Evolutionary conservation across 2,329 filamentous ascomycete genomes (phyloP).

Genomic region (Phoma sp.): DNA sequence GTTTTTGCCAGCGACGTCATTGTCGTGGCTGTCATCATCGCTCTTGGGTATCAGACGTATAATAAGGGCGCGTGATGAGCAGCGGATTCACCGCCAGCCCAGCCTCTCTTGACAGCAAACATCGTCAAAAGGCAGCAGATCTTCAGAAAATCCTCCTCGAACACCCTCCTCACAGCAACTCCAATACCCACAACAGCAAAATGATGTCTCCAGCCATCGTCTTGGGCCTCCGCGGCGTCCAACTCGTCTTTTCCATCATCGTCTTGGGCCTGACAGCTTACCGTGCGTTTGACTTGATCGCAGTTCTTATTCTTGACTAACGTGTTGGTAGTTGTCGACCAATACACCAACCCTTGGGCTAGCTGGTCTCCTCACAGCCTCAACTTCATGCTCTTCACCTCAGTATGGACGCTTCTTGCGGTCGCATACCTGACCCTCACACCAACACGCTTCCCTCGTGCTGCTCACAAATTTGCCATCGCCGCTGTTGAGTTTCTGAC

Average conservation of each 20-base stretch:
- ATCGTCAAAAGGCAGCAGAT: slow-evolving; percentile 4
- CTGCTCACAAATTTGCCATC: slow-evolving; percentile 73
- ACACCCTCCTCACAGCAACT: background rate
- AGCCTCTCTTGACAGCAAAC: slow-evolving; percentile 6
- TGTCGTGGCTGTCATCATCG: slow-evolving; percentile 32
- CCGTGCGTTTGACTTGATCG: slow-evolving; percentile 56
- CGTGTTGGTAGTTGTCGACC: slow-evolving; percentile 54
- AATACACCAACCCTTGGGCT: slow-evolving; percentile 58
- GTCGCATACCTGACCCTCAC: slow-evolving; percentile 75
- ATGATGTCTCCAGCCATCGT: slow-evolving; percentile 52
- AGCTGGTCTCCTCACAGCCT: slow-evolving; percentile 62
- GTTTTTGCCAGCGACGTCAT: slow-evolving; percentile 10
- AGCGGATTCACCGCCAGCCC: slow-evolving; percentile 4
- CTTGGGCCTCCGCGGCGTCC: slow-evolving; percentile 70
- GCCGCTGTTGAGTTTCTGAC: slow-evolving; percentile 76
- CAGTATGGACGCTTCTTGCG: slow-evolving; percentile 74
- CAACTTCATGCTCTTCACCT: slow-evolving; percentile 82
- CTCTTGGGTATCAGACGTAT: slow-evolving; percentile 22
- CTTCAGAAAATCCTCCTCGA: background rate
- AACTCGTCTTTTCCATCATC: slow-evolving; percentile 75
- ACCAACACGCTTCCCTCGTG: slow-evolving; percentile 64
- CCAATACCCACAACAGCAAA: slow-evolving; percentile 10
- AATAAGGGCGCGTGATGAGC: slow-evolving; percentile 21
- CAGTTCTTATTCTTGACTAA: background rate
- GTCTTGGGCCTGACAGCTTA: slow-evolving; percentile 80